These are phyloP conservation scores for Penstemon davidsonii DNA, from an alignment of 257 asterid genomes.

Conservation along the genomic window DNA sequence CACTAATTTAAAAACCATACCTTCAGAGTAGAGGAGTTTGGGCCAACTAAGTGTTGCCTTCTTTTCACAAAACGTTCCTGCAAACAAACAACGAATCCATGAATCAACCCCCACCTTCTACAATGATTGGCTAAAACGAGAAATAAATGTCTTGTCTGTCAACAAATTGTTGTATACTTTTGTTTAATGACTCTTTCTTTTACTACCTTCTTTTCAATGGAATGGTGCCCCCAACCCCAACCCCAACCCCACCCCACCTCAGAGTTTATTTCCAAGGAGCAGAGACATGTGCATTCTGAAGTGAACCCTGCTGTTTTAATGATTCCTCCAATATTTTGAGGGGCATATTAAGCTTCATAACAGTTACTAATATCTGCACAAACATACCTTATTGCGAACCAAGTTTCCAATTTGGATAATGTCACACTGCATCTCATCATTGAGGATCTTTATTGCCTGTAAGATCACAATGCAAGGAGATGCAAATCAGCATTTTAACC, in stretches of 20 bases:
- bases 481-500: neutral
- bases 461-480: constrained; percentile 8
- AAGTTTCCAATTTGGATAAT: constrained; percentile 79
- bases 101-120: neutral
- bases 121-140: neutral
- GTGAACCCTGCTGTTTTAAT: too few species aligned
- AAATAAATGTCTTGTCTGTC: constrained; percentile 6
- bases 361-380: neutral
- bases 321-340: too few species aligned
- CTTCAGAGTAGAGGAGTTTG: constrained; percentile 64
- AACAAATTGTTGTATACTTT: constrained; percentile 1
- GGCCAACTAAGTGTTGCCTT: constrained; percentile 61
- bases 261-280: neutral
- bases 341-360: too few species aligned
- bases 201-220: neutral
- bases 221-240: neutral
- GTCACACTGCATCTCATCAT: constrained; percentile 97
- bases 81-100: constrained; percentile 8
- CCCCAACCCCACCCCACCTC: neutral
- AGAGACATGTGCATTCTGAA: neutral
- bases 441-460: constrained; percentile 86
- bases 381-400: constrained; percentile 80
- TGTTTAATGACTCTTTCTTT: neutral
- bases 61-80: constrained; percentile 68
- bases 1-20: constrained; percentile 20